Conservation (phyloP, 768 basidiomycete species). For the Leccinum ochraceum region DNA sequence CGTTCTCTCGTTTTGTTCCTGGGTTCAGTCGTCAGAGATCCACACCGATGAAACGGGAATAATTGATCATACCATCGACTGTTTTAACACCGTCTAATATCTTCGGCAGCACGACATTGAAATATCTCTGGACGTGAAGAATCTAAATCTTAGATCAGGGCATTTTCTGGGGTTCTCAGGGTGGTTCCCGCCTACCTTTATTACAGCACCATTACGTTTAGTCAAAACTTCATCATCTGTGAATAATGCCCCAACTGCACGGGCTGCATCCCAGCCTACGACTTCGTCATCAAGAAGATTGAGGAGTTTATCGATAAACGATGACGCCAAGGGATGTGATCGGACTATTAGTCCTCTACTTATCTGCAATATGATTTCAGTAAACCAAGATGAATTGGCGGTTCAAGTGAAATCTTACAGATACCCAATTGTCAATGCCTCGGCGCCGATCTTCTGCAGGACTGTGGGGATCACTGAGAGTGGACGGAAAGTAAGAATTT, state of each 20-base stretch:
- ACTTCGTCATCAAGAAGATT: conserved; percentile 64
- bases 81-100: conserved; percentile 68
- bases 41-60: background rate
- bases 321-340: conserved; percentile 58
- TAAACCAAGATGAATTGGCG: background rate
- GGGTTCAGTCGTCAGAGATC: background rate
- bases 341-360: conserved; percentile 78
- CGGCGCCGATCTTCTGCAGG: conserved; percentile 44
- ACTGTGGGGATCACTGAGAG: conserved; percentile 40
- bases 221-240: conserved; percentile 63
- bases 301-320: conserved; percentile 66
- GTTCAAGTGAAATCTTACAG: conserved; percentile 48
- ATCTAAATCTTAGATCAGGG: conserved; percentile 45
- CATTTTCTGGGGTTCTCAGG: background rate
- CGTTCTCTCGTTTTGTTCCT: conserved; percentile 58
- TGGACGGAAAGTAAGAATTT: conserved; percentile 48
- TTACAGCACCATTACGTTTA: conserved; percentile 74
- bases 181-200: conserved; percentile 55
- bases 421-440: conserved; percentile 64
- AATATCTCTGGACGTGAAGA: conserved; percentile 74
- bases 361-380: conserved; percentile 46
- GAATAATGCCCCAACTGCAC: conserved; percentile 67
- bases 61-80: conserved; percentile 35
- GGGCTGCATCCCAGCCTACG: conserved; percentile 74
- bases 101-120: conserved; percentile 68